phyloP scores from a whole-genome alignment of 176 grass and related monocot species.

The Aegilops bicornis region DNA sequence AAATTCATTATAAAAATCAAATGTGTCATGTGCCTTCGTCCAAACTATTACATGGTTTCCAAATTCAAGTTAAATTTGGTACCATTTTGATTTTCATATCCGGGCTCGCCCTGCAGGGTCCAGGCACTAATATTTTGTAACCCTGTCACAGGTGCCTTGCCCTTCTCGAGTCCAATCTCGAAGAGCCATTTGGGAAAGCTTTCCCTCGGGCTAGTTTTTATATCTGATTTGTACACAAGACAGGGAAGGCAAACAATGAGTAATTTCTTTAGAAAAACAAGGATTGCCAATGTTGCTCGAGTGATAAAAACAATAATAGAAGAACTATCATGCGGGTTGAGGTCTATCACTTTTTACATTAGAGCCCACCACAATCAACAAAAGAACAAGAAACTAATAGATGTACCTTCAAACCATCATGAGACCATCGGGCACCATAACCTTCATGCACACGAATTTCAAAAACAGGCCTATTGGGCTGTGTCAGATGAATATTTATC shows the following conservation, averaged over 20 bases:
- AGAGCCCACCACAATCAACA: not conserved
- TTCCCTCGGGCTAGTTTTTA: not conserved
- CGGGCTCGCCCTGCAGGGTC: not conserved
- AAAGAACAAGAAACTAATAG: not conserved
- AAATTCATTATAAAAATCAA: not conserved
- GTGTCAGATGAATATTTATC: conserved; percentile 84
- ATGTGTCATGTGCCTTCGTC: not conserved
- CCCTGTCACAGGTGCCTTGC: not conserved
- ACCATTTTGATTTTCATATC: not conserved
- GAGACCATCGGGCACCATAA: conserved; percentile 89
- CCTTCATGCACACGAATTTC: conserved; percentile 82
- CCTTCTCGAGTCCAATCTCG: not conserved
- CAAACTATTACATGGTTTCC: not conserved
- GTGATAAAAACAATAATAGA: not conserved
- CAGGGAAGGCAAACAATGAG: not conserved
- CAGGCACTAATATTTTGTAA: not conserved
- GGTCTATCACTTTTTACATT: conserved; percentile 5
- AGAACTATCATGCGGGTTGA: not conserved
- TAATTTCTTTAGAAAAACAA: not conserved
- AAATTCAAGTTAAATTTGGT: not conserved
- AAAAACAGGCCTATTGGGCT: conserved; percentile 66
- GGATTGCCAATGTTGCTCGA: not conserved
- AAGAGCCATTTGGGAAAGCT: not conserved
- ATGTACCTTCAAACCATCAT: conserved; percentile 78
- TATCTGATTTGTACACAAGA: not conserved